These are phyloP conservation scores for Aegilops speltoides DNA, from an alignment of 176 grass and related monocot genomes.

Conservation along the genomic window DNA sequence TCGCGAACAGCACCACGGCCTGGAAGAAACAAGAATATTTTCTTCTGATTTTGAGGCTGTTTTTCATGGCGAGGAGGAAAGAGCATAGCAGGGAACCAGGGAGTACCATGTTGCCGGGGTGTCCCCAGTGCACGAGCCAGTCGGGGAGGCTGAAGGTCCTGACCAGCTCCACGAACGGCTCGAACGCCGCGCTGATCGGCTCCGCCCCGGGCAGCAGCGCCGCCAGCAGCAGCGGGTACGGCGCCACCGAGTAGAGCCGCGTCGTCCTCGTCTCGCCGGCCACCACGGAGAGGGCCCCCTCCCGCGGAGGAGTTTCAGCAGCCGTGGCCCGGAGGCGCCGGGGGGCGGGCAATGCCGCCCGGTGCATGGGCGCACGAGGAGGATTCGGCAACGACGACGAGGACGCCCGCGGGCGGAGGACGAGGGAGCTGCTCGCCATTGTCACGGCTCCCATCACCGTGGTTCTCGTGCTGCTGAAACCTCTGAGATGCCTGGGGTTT, in stretches of 20 bases:
- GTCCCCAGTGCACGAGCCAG: slow-evolving; percentile 97
- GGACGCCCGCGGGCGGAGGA: slow-evolving; percentile 33
- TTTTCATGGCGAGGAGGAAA: no score
- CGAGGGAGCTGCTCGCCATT: slow-evolving; percentile 49
- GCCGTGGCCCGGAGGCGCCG: not conserved
- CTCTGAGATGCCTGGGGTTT: not conserved
- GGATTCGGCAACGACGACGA: not conserved
- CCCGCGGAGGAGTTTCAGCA: not conserved
- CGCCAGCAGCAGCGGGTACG: slow-evolving; percentile 70
- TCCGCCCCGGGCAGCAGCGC: slow-evolving; percentile 70
- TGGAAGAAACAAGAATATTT: slow-evolving; percentile 10
- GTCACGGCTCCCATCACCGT: slow-evolving; percentile 38
- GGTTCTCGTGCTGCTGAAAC: not conserved
- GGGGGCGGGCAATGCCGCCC: not conserved
- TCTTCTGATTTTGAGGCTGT: no score
- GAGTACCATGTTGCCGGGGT: slow-evolving; percentile 90
- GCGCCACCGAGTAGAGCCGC: slow-evolving; percentile 59
- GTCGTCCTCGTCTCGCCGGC: slow-evolving; percentile 10
- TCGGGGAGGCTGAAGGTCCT: slow-evolving; percentile 67
- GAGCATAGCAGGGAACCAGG: not conserved
- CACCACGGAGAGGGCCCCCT: not conserved
- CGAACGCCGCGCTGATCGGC: slow-evolving; percentile 54
- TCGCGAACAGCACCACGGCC: slow-evolving; percentile 93
- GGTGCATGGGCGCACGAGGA: not conserved
- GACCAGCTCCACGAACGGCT: slow-evolving; percentile 80